These are phyloP conservation scores for Sporothrix variecibatus DNA, from an alignment of 2,329 filamentous ascomycete species.

Conservation along the genomic window DNA sequence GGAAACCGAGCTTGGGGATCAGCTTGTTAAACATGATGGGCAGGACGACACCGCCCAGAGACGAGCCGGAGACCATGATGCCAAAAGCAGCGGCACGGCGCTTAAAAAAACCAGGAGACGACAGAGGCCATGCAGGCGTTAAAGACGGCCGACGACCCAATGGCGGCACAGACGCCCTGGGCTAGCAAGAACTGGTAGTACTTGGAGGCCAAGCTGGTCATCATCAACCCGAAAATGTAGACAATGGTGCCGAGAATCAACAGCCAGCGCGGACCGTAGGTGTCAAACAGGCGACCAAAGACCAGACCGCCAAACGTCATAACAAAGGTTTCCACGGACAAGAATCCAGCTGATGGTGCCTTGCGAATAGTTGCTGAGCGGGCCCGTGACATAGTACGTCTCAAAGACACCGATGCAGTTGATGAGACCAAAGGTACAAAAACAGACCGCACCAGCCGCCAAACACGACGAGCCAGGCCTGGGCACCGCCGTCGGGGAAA, in stretches of 20 bases:
- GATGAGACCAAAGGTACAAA: conserved; percentile 43
- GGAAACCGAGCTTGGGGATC: conserved; percentile 48
- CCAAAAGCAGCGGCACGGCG: conserved; percentile 51
- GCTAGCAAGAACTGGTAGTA: conserved; percentile 47
- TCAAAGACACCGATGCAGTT: conserved; percentile 57
- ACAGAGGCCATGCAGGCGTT: conserved; percentile 40
- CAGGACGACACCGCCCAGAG: conserved; percentile 55
- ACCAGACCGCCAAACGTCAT: conserved; percentile 51
- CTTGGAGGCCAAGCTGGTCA: conserved; percentile 51
- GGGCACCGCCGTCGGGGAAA: conserved; percentile 54
- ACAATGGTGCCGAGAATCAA: conserved; percentile 53
- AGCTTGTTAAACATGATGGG: conserved; percentile 58
- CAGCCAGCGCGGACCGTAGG: conserved; percentile 59
- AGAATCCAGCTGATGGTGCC: conserved; percentile 61
- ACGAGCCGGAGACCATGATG: conserved; percentile 51
- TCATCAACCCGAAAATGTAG: conserved; percentile 62
- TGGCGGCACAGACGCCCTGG: conserved; percentile 39
- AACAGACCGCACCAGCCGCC: conserved; percentile 42
- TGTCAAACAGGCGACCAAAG: conserved; percentile 54
- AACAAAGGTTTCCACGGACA: conserved; percentile 52
- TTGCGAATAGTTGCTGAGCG: conserved; percentile 49
- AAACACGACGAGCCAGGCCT: conserved; percentile 53
- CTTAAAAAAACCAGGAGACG: conserved; percentile 51
- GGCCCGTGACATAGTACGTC: conserved; percentile 54
- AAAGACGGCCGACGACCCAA: conserved; percentile 42